Base-by-base conservation (phyloP, 2,329 filamentous ascomycete genomes). In the Huntiella bhutanensis region DNA sequence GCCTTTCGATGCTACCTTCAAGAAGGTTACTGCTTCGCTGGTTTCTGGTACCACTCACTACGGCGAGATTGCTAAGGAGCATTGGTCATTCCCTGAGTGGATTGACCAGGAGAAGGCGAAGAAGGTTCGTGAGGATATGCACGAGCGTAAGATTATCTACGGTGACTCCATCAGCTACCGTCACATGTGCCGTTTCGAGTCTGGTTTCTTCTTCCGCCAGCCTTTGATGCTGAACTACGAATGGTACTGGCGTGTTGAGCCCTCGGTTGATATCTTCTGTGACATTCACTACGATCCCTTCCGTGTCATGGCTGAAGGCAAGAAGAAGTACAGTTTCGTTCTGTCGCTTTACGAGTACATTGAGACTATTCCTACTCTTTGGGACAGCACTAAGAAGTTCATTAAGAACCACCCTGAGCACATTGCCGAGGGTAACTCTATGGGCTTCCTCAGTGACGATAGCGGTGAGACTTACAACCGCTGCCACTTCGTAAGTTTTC, bases 121-220 rank as follows among this genome's bases (percentile, higher is more conserved):
- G 58, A 82, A 84, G 63, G 86, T 91, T 51, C 82, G 91, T 51
- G 80, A 95, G 65, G 84, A 95, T 56, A 98, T 98, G 91, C 77
- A 75, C 48, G 74, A 84, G 61, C 77, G 80, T 60, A 92, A 95
- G 68, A 93, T 98, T 62, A 98, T 98, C 64, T 98, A 98, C 60
- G 91, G 91, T 51, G 91, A 96, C 63, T 94, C 86, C 8, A 67
- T 93, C 65, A 93, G 84, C 66, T 98, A 98, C 69, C 79, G 91
- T 52, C 92, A 98, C 70, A 98, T 98, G 91, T 98, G 91, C 65
- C 84, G 91, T 53, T 98, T 94, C 60, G 91, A 98, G 65, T 96
- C 88, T 5, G 91, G 91, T 35, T 98, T 98, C 72, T 98, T 98
- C 73, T 98, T 96, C 76, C 85, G 82, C 51, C 91, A 98, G 62